Evolutionary conservation across 192 early-diverging fungal genomes (phyloP), one percentile per base, ranked within the genome.

Genomic region (Coemansia sp.): DNA sequence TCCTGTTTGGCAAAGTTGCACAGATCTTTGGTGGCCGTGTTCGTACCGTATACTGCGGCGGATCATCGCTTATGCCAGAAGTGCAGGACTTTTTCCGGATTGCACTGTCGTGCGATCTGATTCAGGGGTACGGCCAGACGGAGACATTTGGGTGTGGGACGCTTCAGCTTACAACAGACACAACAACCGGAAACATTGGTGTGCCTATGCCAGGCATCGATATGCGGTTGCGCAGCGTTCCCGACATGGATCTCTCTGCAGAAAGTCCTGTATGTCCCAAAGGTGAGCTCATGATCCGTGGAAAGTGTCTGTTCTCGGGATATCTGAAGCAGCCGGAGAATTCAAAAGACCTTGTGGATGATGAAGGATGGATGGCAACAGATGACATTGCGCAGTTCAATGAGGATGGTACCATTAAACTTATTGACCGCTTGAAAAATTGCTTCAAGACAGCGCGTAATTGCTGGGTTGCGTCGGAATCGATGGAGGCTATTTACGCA

Each of bases 391-490:
- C 84, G 29, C 68, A 79, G 55, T 72, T 89, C 44, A 87, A 88
- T 45, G 64, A 65, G 6, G 70, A 83, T 28, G 94, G 92, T 13
- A 64, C 78, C 6, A 40, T 95, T 28, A 62, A 66, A 10, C 85
- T 94, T 58, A 84, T 95, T 78, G 90, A 90, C 58, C 81, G 91
- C 13, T 80, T 83, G 56, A 91, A 88, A 47, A 89, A 90, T 47
- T 82, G 90, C 23, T 77, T 92, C 72, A 90, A 92, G 67, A 80
- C 94, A 7, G 82, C 87, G 19, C 86, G 87, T 53, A 91, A 90
- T 44, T 87, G 90, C 67, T 97, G 91, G 72, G 82, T 98, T 64
- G 90, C 93, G 4, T 90, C 92, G 10, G 94, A 96, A 64, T 88
- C 89, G 68, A 83, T 96, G 50, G 93, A 97, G 68, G 64, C 65